Conservation (phyloP, 2,329 filamentous ascomycete species). For the Graphium sp. region DNA sequence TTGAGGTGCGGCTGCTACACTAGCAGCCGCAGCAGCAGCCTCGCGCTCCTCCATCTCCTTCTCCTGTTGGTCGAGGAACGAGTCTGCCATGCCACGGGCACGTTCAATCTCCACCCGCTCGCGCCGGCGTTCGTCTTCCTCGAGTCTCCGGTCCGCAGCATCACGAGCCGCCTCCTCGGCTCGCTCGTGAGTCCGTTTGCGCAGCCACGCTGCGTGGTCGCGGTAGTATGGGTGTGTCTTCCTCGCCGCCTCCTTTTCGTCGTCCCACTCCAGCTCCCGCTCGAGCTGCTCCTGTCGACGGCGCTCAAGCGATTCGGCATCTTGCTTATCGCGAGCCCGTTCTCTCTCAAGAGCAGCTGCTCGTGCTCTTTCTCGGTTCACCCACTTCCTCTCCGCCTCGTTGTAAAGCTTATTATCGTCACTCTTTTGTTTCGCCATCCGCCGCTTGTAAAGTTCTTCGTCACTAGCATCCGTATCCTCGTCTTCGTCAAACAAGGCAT, state of each 20-base stretch:
- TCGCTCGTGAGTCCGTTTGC: slow-evolving; percentile 60
- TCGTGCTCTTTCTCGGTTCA: slow-evolving; percentile 71
- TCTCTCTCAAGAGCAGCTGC: slow-evolving; percentile 78
- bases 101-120: slow-evolving; percentile 59
- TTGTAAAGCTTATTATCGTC: slow-evolving; percentile 69
- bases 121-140: slow-evolving; percentile 57
- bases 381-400: slow-evolving; percentile 79
- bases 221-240: slow-evolving; percentile 72
- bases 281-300: slow-evolving; percentile 55
- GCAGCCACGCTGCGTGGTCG: slow-evolving; percentile 70
- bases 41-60: slow-evolving; percentile 48
- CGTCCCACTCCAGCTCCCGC: slow-evolving; percentile 59
- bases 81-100: slow-evolving; percentile 72
- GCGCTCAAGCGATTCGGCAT: slow-evolving; percentile 47
- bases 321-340: slow-evolving; percentile 60
- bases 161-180: slow-evolving; percentile 61
- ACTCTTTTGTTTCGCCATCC: slow-evolving; percentile 50
- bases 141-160: slow-evolving; percentile 63
- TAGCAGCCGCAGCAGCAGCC: slow-evolving; percentile 14
- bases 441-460: slow-evolving; percentile 62
- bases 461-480: slow-evolving; percentile 82
- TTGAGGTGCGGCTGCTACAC: slow-evolving; percentile 35
- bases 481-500: slow-evolving; percentile 57
- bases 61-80: slow-evolving; percentile 74
- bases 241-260: slow-evolving; percentile 61